These are phyloP conservation scores for Beauveria pseudobassiana DNA, from an alignment of 2,329 filamentous ascomycete genomes.

Conservation along the genomic window DNA sequence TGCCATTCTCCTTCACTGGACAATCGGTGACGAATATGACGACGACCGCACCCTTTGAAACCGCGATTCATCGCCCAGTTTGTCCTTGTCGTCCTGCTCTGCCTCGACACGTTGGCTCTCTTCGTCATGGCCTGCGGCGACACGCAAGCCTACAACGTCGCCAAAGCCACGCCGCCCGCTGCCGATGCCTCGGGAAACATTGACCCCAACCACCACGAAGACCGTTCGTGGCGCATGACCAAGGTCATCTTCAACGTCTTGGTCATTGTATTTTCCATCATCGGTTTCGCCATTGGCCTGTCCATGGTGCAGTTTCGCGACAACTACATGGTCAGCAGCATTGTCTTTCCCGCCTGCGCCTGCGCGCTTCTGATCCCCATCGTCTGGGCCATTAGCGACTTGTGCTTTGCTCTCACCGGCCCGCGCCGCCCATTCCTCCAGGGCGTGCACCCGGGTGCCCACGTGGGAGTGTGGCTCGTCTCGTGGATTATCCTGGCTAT, in stretches of 20 bases:
- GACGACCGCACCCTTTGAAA: background rate
- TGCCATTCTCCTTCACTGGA: background rate
- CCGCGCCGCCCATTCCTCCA: slow-evolving; percentile 22
- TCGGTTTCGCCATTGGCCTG: slow-evolving; percentile 22
- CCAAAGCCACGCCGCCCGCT: background rate
- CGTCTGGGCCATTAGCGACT: slow-evolving; percentile 31
- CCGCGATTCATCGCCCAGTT: background rate
- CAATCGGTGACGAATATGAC: too few relatives aligned
- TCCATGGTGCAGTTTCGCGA: slow-evolving; percentile 13
- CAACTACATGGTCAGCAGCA: background rate
- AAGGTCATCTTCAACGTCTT: slow-evolving; percentile 24
- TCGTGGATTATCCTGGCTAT: slow-evolving; percentile 30
- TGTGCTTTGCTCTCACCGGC: slow-evolving; percentile 24
- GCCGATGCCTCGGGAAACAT: background rate
- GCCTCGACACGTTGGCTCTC: background rate
- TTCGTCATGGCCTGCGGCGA: background rate
- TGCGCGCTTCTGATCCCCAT: slow-evolving; percentile 19
- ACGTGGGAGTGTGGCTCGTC: slow-evolving; percentile 35
- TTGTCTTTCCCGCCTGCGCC: slow-evolving; percentile 2
- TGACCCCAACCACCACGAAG: background rate
- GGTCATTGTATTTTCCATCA: slow-evolving; percentile 20
- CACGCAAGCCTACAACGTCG: background rate
- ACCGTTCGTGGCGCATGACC: slow-evolving; percentile 19
- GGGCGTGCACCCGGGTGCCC: slow-evolving; percentile 36
- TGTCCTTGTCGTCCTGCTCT: background rate